These are phyloP conservation scores for Albifimbria verrucaria DNA, from an alignment of 2,329 filamentous ascomycete genomes.

Conservation along the genomic window DNA sequence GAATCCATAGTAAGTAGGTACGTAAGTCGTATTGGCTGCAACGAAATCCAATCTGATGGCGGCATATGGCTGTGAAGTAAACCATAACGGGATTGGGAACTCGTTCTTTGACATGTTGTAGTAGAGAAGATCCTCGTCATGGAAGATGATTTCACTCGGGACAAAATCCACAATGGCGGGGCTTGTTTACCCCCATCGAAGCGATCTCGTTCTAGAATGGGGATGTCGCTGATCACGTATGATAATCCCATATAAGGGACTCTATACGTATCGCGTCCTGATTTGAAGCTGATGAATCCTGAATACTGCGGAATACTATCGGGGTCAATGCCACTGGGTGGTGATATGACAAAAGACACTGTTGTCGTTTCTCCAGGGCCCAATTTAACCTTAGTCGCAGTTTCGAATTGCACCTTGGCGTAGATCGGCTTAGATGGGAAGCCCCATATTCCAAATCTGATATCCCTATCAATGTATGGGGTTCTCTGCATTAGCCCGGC, in stretches of 20 bases:
- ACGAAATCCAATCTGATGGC: conserved; percentile 4
- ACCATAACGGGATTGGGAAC: conserved; percentile 1
- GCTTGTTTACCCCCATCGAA: neutral
- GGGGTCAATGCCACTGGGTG: conserved; percentile 3
- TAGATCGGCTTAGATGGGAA: conserved; percentile 6
- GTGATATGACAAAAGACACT: conserved; percentile 2
- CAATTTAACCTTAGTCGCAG: conserved; percentile 1
- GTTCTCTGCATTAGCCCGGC: conserved; percentile 6
- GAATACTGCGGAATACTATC: conserved; percentile 4
- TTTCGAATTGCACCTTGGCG: conserved; percentile 4
- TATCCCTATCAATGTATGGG: conserved; percentile 2
- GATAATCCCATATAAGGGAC: conserved; percentile 3
- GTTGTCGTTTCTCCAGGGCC: conserved; percentile 1
- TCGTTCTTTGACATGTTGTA: neutral
- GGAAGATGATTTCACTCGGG: neutral
- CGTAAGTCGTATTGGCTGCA: conserved; percentile 4
- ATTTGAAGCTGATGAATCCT: conserved; percentile 4
- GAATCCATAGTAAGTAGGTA: conserved; percentile 6
- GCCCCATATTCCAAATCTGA: too few relatives aligned
- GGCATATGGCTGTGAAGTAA: conserved; percentile 2
- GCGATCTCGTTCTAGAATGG: conserved; percentile 1
- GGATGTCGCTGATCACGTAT: conserved; percentile 3
- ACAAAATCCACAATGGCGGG: neutral
- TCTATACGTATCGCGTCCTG: conserved; percentile 5
- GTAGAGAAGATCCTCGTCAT: neutral